phyloP scores from a whole-genome alignment of 805 yeast genomes.

The Saccharomycopsis amapae region DNA sequence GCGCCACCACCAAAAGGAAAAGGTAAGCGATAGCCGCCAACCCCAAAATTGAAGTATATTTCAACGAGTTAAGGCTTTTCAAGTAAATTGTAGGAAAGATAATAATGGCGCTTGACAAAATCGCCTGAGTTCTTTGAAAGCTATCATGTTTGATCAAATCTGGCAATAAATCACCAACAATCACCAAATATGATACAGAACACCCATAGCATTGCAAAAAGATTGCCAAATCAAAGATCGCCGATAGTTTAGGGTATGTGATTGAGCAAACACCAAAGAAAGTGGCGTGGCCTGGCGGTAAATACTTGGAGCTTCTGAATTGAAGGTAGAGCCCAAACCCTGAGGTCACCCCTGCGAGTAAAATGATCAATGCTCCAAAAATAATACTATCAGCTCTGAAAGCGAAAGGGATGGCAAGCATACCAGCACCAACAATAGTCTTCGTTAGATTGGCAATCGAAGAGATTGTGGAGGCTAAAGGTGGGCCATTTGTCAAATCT shows the following conservation, averaged over 20 bases:
- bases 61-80: conserved; percentile 58
- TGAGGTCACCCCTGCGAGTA: conserved; percentile 59
- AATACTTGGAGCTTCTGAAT: conserved; percentile 48
- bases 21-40: conserved; percentile 59
- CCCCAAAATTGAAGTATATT: conserved; percentile 65
- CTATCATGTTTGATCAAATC: conserved; percentile 39
- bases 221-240: conserved; percentile 69
- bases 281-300: conserved; percentile 55
- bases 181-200: conserved; percentile 60
- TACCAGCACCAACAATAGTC: conserved; percentile 78
- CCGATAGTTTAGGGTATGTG: conserved; percentile 63
- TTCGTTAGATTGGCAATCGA: conserved; percentile 63
- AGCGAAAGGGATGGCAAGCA: conserved; percentile 67
- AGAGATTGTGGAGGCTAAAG: conserved; percentile 45
- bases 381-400: conserved; percentile 45
- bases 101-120: conserved; percentile 42
- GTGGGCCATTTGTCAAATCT: no score
- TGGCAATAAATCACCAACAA: conserved; percentile 74
- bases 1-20: conserved; percentile 45
- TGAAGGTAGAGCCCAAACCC: conserved; percentile 62
- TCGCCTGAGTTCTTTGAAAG: conserved; percentile 33
- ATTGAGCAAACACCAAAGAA: conserved; percentile 65
- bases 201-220: conserved; percentile 77
- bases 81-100: conserved; percentile 60
- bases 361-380: conserved; percentile 47